Evolutionary conservation across 805 yeast genomes (phyloP), one percentile per base, ranked within the genome.

Genomic region (Starmerella floris): DNA sequence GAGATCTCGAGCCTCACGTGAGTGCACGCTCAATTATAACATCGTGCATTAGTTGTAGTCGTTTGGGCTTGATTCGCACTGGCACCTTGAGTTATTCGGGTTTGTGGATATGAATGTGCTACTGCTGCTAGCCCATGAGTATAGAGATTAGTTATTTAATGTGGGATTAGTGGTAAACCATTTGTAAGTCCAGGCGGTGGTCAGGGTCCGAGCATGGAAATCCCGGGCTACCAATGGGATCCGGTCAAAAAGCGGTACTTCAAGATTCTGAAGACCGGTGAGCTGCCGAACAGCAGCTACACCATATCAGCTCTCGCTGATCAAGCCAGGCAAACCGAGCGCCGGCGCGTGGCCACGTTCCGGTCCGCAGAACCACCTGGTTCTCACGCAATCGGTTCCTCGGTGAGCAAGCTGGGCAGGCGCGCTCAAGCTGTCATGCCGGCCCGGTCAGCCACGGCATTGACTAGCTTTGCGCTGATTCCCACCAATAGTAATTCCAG

Each of bases 171-270:
- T n/a, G n/a, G n/a, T n/a, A n/a, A n/a, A n/a, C n/a, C n/a, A n/a
- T n/a, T n/a, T n/a, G n/a, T n/a, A n/a, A n/a, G n/a, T n/a, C n/a
- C n/a, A n/a, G n/a, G n/a, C n/a, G n/a, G n/a, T n/a, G n/a, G n/a
- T n/a, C n/a, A n/a, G n/a, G n/a, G n/a, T n/a, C n/a, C 13, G 28
- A 25, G 11, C 8, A 34, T 48, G 38, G 49, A 50, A 1, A 41
- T 51, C 13, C 55, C 55, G 1, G 55, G 55, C 8, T 50, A 38
- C 34, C 17, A 41, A 23, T 51, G 50, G 49, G 55, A 51, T 25
- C 44, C 38, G 5, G 43, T 30, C 30, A 30, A 39, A 1, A 30
- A 36, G 17, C 37, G 53, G n/a, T 51, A 51, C 41, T 51, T 45
- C 34, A 39, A 43, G 15, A 30, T 47, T 6, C 31, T 47, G 19